phyloP scores from a whole-genome alignment of 129 eudicot genomes.

The Saposhnikovia divaricata region DNA sequence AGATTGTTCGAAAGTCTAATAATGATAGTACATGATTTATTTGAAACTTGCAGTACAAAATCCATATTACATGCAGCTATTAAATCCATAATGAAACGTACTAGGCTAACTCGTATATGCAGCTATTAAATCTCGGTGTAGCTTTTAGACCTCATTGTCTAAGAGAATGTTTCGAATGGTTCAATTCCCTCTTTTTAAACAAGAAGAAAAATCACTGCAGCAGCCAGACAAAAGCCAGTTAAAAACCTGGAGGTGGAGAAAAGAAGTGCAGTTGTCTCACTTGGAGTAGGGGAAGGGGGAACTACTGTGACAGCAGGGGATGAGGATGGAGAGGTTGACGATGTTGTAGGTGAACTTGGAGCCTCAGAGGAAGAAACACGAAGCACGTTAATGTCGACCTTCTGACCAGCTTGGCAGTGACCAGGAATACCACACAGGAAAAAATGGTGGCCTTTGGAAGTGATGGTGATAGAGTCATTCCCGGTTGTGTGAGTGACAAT shows the following conservation, averaged over 20 bases:
- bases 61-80: neutral
- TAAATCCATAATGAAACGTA: neutral
- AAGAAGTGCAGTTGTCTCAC: conserved; percentile 14
- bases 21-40: too few species aligned
- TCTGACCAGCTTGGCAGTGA: conserved; percentile 89
- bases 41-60: neutral
- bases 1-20: neutral
- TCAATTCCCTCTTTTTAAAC: conserved; percentile 3
- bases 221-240: conserved; percentile 19
- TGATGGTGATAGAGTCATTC: conserved; percentile 56
- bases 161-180: too few species aligned
- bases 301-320: conserved; percentile 19
- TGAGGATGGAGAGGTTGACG: conserved; percentile 9
- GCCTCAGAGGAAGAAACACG: conserved; percentile 29
- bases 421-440: conserved; percentile 84
- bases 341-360: conserved; percentile 29
- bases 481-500: conserved; percentile 67
- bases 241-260: conserved; percentile 3
- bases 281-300: conserved; percentile 35
- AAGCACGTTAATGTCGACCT: conserved; percentile 62
- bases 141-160: neutral
- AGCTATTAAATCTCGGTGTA: neutral
- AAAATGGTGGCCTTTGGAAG: conserved; percentile 54
- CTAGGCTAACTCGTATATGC: neutral
- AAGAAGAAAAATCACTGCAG: conserved; percentile 14